Evolutionary conservation across 805 yeast species (phyloP), one percentile per base, ranked within the genome.

Genomic region (Myxozyma neglecta): DNA sequence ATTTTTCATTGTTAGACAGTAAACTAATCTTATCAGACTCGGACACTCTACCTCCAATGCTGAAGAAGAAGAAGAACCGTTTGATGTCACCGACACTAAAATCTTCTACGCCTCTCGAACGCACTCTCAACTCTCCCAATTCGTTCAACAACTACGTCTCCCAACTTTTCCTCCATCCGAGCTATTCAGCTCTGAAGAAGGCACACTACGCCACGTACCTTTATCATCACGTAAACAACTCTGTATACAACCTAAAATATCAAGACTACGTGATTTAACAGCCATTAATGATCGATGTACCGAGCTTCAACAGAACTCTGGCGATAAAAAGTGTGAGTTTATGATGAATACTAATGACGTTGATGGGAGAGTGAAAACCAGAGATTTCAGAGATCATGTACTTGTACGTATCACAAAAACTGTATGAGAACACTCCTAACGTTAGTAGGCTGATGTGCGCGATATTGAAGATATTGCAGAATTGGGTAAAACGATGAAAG

Each of bases 91-190:
- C 55, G 65, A 56, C 13, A 43, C 44, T 42, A 65, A 64, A 47
- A 83, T 92, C 1, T 83, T 75, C 67, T 91, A 85, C 70, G 80
- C 96, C 0, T 90, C 97, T 1, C 78, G 98, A 73, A 92, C 98
- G 0, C 97, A 92, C 70, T 89, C 97, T 0, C 98, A 92, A 71
- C 76, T 92, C 49, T 79, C 79, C 42, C 98, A 92, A 70, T 89
- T 92, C 70, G 83, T 90, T 0, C 81, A 83, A 14, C 97, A 93
- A 68, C 74, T 92, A 43, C 71, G 78, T 48, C 70, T 87, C 29
- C 84, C 96, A 0, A 64, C 75, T 0, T 86, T 90, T 59, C 87
- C 88, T 1, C 81, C 96, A 0, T 82, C 91, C 35, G 49, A 60
- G 29, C 14, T 76, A 73, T 13, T 58, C 61, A 11, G 56, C 60